Evolutionary conservation across 305 asterid genomes (phyloP).

Genomic region (Salvia sclarea): DNA sequence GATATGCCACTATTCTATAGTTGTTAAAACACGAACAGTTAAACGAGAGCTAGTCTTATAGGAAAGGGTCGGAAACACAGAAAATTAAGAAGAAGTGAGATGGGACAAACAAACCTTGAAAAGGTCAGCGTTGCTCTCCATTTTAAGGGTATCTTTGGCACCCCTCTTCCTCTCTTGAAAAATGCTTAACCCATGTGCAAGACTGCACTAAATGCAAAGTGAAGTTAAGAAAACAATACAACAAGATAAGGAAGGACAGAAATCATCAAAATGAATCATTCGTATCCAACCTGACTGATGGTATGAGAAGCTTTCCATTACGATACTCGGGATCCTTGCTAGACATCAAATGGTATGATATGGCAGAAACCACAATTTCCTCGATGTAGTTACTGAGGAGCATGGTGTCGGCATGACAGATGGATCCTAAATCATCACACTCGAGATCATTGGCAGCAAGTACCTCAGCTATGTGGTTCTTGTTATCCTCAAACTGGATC

Average conservation of each 20-base stretch:
- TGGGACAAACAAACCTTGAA: slow-evolving; percentile 53
- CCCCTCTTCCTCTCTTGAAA: slow-evolving; percentile 70
- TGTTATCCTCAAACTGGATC: slow-evolving; percentile 77
- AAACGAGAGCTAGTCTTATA: background rate
- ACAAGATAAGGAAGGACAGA: background rate
- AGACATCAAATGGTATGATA: slow-evolving; percentile 70
- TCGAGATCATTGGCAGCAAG: slow-evolving; percentile 87
- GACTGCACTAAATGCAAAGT: slow-evolving; percentile 49
- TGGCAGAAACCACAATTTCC: slow-evolving; percentile 82
- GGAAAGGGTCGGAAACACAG: slow-evolving; percentile 5
- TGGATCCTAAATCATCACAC: slow-evolving; percentile 81
- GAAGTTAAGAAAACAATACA: slow-evolving; percentile 18
- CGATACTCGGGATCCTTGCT: slow-evolving; percentile 78
- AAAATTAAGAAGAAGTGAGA: slow-evolving; percentile 26
- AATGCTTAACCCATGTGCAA: slow-evolving; percentile 81
- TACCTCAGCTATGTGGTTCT: slow-evolving; percentile 83
- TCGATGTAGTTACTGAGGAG: slow-evolving; percentile 70
- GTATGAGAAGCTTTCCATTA: slow-evolving; percentile 86
- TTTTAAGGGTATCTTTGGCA: slow-evolving; percentile 60
- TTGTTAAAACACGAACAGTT: slow-evolving; percentile 16
- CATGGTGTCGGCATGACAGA: slow-evolving; percentile 70
- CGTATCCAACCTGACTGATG: slow-evolving; percentile 63
- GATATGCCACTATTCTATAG: slow-evolving; percentile 43
- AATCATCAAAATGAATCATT: background rate
- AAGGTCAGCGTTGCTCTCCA: slow-evolving; percentile 60